phyloP scores from a whole-genome alignment of 768 basidiomycete species.

The Lentinula detonsa region DNA sequence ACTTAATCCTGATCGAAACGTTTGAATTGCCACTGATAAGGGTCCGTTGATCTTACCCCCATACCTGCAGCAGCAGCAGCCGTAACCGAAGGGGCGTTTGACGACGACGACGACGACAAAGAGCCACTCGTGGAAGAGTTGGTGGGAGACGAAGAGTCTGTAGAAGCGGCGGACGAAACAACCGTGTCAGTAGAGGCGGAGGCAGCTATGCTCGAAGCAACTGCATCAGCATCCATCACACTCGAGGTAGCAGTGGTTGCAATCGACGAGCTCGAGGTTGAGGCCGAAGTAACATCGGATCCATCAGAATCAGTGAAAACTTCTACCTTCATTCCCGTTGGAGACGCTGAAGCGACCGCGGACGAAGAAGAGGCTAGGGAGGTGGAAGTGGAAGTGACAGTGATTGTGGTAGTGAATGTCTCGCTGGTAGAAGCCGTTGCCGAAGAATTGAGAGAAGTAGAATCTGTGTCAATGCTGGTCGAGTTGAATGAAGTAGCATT shows the following conservation, averaged over 20 bases:
- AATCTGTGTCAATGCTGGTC: not conserved
- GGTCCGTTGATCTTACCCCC: not conserved
- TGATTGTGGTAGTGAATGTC: constrained; percentile 1
- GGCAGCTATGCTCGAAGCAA: constrained; percentile 2
- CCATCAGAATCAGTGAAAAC: not conserved
- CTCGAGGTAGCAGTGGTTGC: not conserved
- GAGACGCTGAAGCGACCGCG: not conserved
- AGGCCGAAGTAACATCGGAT: not conserved
- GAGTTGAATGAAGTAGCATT: not conserved
- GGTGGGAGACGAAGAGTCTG: not conserved
- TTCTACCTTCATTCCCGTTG: not conserved
- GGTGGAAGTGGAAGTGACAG: not conserved
- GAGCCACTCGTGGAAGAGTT: not conserved
- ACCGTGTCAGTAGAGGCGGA: not conserved
- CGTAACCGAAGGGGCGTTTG: not conserved
- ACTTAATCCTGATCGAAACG: not conserved
- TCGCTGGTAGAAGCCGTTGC: not conserved
- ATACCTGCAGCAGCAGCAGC: not conserved
- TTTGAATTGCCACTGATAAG: not conserved
- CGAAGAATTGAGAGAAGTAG: not conserved
- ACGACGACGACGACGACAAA: not conserved
- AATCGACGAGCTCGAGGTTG: not conserved
- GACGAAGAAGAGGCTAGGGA: not conserved
- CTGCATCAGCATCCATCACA: not conserved
- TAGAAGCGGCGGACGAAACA: not conserved